These are phyloP conservation scores for Crithidia bombi DNA, from an alignment of 208 protist species.

Conservation along the genomic window DNA sequence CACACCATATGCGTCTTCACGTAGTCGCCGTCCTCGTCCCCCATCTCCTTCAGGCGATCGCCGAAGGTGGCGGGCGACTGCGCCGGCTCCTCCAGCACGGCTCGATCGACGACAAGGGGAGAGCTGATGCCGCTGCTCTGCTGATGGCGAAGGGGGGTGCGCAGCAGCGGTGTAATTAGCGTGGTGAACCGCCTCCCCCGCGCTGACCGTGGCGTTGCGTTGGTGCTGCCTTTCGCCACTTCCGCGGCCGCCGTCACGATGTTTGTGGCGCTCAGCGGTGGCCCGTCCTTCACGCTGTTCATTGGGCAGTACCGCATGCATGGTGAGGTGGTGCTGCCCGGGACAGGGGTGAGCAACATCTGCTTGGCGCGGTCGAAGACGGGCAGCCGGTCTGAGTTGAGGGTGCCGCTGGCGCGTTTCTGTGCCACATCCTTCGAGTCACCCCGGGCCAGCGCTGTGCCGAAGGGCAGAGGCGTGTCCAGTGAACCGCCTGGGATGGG, in stretches of 20 bases:
- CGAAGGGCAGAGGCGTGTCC: no score
- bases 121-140: constrained; percentile 11
- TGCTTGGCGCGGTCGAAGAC: constrained; percentile 21
- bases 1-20: constrained; percentile 21
- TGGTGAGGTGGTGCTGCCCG: not conserved
- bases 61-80: constrained; percentile 18
- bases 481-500: not conserved
- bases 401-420: constrained; percentile 6
- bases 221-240: no score
- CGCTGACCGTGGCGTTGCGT: not conserved
- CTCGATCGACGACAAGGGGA: constrained; percentile 13
- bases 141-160: constrained; percentile 12
- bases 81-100: constrained; percentile 21
- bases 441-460: not conserved
- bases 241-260: no score
- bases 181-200: not conserved
- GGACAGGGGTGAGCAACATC: constrained; percentile 7
- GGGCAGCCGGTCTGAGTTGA: not conserved
- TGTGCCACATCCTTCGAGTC: constrained; percentile 10
- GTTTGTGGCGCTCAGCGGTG: not conserved
- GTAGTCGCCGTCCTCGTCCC: not conserved
- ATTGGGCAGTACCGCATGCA: not conserved
- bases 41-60: not conserved
- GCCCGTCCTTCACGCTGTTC: not conserved
- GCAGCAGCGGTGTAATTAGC: constrained; percentile 10